Conservation (phyloP, 139 green algal genomes). For the Auxenochlorella protothecoides region DNA sequence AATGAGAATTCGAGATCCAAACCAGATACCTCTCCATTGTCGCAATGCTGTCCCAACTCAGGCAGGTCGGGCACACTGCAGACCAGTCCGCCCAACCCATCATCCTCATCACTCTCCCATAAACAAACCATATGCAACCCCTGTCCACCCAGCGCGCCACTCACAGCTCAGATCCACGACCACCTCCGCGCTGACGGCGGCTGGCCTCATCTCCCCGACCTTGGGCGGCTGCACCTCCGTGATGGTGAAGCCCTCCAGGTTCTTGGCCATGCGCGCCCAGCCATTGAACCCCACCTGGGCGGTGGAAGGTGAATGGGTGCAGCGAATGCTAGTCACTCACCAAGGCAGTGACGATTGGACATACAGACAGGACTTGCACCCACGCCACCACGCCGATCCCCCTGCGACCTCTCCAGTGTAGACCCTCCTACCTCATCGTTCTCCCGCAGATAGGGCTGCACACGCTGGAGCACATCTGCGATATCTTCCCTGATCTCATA, state of each 20-base stretch:
- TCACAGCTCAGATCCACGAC: neutral
- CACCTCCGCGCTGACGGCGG: constrained; percentile 65
- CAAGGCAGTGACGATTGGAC: too few species aligned
- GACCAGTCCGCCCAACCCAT: too few species aligned
- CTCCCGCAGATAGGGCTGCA: constrained; percentile 48
- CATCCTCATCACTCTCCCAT: too few species aligned
- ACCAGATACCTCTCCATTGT: too few species aligned
- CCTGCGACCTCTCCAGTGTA: neutral
- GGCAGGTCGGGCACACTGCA: too few species aligned
- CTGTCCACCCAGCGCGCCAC: too few species aligned
- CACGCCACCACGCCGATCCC: too few species aligned
- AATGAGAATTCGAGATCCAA: neutral
- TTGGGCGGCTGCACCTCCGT: constrained; percentile 66
- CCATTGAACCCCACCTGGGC: constrained; percentile 49
- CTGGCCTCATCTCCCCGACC: constrained; percentile 80
- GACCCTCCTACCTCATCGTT: constrained; percentile 15
- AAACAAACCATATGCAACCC: too few species aligned
- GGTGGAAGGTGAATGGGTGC: neutral
- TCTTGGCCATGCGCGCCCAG: constrained; percentile 89
- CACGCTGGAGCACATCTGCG: constrained; percentile 61
- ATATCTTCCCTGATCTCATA: constrained; percentile 97
- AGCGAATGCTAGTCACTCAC: neutral
- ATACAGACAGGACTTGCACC: too few species aligned
- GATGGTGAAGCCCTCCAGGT: constrained; percentile 50
- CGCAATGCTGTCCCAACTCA: too few species aligned